Conservation (phyloP, 805 yeast genomes). For the Candida sonorensis region DNA sequence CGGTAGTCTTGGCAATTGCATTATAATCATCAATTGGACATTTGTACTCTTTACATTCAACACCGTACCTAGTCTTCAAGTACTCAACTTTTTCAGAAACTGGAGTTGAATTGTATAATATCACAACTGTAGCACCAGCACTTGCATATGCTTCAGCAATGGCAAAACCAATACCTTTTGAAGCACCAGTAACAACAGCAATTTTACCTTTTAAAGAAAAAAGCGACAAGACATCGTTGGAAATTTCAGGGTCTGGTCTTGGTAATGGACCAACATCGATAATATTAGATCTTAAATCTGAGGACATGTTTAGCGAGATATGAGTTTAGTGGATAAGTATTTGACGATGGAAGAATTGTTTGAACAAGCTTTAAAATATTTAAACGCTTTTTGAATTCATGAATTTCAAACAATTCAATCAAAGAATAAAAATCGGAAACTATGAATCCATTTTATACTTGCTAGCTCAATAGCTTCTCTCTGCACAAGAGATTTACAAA, state of each 20-base stretch:
- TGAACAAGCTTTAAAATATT: no score
- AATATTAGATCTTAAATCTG: not conserved
- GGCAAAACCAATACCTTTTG: constrained; percentile 78
- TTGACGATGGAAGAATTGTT: no score
- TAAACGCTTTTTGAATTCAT: no score
- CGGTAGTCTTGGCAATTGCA: constrained; percentile 42
- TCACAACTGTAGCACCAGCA: constrained; percentile 81
- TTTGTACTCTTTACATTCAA: constrained; percentile 57
- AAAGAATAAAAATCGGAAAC: no score
- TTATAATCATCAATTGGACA: constrained; percentile 46
- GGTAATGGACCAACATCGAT: constrained; percentile 32
- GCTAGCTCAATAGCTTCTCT: no score
- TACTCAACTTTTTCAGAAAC: constrained; percentile 56
- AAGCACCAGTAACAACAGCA: constrained; percentile 79
- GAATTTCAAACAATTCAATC: no score
- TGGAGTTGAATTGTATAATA: constrained; percentile 58
- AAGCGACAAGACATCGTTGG: not conserved
- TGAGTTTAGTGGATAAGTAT: no score
- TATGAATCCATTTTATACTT: no score
- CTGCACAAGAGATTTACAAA: no score
- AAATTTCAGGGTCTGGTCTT: constrained; percentile 41
- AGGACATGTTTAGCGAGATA: not conserved
- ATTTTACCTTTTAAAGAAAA: constrained; percentile 78
- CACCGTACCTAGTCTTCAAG: constrained; percentile 51
- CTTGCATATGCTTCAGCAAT: constrained; percentile 79